Evolutionary conservation across 495 filamentous ascomycete species (phyloP).

Genomic region (Gamarada debralockiae): DNA sequence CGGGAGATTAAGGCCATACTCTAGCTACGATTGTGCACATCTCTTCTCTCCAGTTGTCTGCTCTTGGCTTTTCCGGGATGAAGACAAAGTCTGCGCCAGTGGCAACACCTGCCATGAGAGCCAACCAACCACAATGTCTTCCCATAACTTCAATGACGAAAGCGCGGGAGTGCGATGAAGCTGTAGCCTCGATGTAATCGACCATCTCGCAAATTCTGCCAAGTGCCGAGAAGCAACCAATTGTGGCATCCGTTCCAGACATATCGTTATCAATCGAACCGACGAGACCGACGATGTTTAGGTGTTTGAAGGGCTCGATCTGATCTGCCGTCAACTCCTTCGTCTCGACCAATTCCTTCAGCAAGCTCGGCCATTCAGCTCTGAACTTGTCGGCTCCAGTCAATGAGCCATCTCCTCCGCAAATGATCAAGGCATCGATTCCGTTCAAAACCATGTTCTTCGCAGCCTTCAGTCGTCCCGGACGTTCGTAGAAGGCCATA

Average conservation of each 20-base stretch:
- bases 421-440: slow-evolving; percentile 95
- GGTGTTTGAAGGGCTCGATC: slow-evolving; percentile 63
- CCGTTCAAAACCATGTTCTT: slow-evolving; percentile 91
- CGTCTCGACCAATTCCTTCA: slow-evolving; percentile 73
- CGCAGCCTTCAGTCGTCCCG: slow-evolving; percentile 76
- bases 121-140: slow-evolving; percentile 97
- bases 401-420: slow-evolving; percentile 94
- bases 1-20: slow-evolving; percentile 36
- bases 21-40: slow-evolving; percentile 81
- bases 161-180: slow-evolving; percentile 91
- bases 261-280: slow-evolving; percentile 99
- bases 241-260: slow-evolving; percentile 94
- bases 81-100: slow-evolving; percentile 97
- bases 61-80: slow-evolving; percentile 91
- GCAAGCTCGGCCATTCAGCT: slow-evolving; percentile 80
- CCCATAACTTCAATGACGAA: slow-evolving; percentile 99
- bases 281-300: slow-evolving; percentile 95
- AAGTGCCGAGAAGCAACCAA: slow-evolving; percentile 93
- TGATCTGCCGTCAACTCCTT: slow-evolving; percentile 67
- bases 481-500: slow-evolving; percentile 80
- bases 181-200: slow-evolving; percentile 95
- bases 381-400: slow-evolving; percentile 95
- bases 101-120: slow-evolving; percentile 92
- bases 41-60: slow-evolving; percentile 80
- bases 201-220: slow-evolving; percentile 89